Base-by-base conservation (phyloP, 768 basidiomycete species). In the Rhodotorula paludigena region DNA sequence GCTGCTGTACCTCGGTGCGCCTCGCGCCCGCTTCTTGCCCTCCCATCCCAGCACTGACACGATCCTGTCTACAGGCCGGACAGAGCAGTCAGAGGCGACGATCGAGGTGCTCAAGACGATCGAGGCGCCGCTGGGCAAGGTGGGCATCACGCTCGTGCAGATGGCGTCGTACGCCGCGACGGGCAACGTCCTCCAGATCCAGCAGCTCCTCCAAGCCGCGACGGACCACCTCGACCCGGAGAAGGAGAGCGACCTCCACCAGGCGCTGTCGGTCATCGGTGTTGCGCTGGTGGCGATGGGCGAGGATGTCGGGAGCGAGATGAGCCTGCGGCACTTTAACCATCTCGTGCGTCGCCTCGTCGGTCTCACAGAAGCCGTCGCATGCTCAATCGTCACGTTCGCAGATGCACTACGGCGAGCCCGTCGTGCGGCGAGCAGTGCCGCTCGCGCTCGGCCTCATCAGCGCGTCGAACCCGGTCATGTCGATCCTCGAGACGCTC, bases 391-490 rank as follows among this genome's bases (percentile, higher is more conserved):
- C 64, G 35, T 14, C 30, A 49, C 51, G 48, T 6, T 21, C 42
- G n/a, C 71, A 96, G 93, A 99, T 99, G 96, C 92, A 93, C 77
- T 98, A 97, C 71, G 96, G 94, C 60, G 92, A 94, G 74, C 90
- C 92, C 10, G 81, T 85, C 72, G 90, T 98, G 74, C 88, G 96
- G 39, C 90, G 90, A 82, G 82, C 89, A 5, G 87, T 99, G 33
- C 96, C 96, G 28, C 86, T 99, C 25, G 96, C 94, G 23, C 87
- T 99, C 57, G 94, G 91, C 66, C 86, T 98, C 63, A 85, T 97
- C 78, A 92, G 88, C 78, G 86, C 92, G 41, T 99, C 96, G 44
- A 98, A 98, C 79, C 96, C 96, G 20, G 89, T 91, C 80, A 83
- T 98, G 9, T 84, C 88, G 45, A 88, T 99, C 70, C 86, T 99